Conservation (phyloP, 352 stramenopile species). For the Paralagenidium karlingii region DNA sequence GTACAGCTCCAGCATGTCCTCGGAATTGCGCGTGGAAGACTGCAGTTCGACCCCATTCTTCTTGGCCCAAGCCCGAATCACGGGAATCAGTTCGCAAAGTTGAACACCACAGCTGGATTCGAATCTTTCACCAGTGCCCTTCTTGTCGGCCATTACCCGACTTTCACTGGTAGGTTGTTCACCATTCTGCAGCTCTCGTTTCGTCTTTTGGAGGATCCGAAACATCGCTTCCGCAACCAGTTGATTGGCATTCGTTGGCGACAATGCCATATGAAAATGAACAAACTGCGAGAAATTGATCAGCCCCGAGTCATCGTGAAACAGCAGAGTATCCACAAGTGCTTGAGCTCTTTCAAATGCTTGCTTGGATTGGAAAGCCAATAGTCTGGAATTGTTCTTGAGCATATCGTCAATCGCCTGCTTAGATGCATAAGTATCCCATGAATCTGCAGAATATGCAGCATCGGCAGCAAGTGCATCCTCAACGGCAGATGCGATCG, state of each 20-base stretch:
- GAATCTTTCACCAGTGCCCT: conserved; percentile 1
- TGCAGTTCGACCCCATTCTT: no score
- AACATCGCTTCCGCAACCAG: conserved; percentile 65
- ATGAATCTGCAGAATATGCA: no score
- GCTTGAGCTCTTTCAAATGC: conserved; percentile 40
- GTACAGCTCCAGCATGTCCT: no score
- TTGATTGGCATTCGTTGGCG: conserved; percentile 52
- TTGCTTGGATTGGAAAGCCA: background rate
- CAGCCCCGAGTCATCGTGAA: conserved; percentile 55
- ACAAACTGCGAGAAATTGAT: conserved; percentile 85
- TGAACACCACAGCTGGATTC: background rate
- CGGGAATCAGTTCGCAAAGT: background rate
- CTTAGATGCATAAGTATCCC: background rate
- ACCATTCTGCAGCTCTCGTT: conserved; percentile 1
- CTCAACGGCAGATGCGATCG: background rate
- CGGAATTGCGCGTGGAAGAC: no score
- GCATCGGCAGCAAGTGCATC: background rate
- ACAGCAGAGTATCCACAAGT: conserved; percentile 50
- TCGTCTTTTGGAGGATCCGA: conserved; percentile 22
- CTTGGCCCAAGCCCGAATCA: no score
- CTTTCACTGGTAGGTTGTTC: background rate
- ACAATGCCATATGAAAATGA: conserved; percentile 77
- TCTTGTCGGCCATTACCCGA: no score
- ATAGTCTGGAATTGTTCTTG: background rate
- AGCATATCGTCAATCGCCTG: background rate